Base-by-base conservation (phyloP, 805 yeast genomes). In the Starmerella gropengiesseri region DNA sequence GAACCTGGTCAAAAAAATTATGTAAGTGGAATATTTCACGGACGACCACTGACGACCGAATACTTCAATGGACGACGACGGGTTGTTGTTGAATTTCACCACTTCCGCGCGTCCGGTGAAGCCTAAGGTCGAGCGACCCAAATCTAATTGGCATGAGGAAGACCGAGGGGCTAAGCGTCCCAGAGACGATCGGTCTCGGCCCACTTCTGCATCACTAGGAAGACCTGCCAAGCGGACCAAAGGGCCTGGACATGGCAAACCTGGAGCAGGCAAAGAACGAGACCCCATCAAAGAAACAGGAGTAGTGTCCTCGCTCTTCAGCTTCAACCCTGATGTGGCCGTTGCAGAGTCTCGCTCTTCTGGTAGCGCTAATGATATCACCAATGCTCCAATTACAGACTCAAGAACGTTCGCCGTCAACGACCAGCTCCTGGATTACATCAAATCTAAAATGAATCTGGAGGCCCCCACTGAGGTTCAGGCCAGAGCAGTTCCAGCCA, bases 381-480 rank as follows among this genome's bases (percentile, higher is more conserved):
- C 96, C 0, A 91, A 91, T 63, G 96, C 96, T 0, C 95, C 96
- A 0, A 59, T 83, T 22, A 69, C 66, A 14, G 86, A 80, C 54
- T 66, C 77, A 1, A 67, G 81, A 3, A 16, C 20, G 23, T 49
- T 49, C 31, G 34, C 34, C 14, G 52, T 49, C 13, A 31, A 41
- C 31, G 31, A 23, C 9, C 21, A 20, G n/a, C 31, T 49, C 22
- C 30, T 21, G 21, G 16, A 18, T 22, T 44, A 44, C 30, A 35
- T 49, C 12, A 29, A 14, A 7, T 37, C 40, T 4, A 47, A 47
- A 25, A 29, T 49, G 47, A 22, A 28, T 2, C 32, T 67, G 31
- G 45, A 42, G 3, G 50, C 57, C 4, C 98, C 99, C 2, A 93
- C 98, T 0, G 76, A 75, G 52, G 84, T 91, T 51, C 99, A 91